A percentile compares a stretch with the other conserved stretches of the same genome.
phyloP scores from a whole-genome alignment of 2,329 filamentous ascomycete species.

The Aureobasidium uvarum region DNA sequence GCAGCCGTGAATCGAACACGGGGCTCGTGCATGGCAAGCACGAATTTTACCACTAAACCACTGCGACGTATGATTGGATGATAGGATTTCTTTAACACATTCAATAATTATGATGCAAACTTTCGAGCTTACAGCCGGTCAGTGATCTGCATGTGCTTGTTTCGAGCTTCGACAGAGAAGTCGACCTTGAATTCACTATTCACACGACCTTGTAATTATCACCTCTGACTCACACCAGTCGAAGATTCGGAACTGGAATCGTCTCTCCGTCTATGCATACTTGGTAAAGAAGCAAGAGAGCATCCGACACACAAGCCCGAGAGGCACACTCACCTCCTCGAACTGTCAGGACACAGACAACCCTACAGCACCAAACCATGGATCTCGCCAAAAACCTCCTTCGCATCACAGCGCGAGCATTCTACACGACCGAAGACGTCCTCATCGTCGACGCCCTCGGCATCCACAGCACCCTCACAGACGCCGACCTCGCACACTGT shows the following conservation, averaged over 20 bases:
- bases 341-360: background rate
- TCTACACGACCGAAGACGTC: conserved; percentile 82
- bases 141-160: background rate
- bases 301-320: background rate
- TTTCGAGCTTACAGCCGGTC: background rate
- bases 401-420: conserved; percentile 79
- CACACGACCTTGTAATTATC: background rate
- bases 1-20: conserved; percentile 27
- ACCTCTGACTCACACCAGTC: background rate
- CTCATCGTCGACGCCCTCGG: conserved; percentile 78
- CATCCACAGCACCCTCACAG: conserved; percentile 70
- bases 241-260: background rate
- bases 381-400: conserved; percentile 75
- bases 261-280: background rate
- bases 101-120: no score
- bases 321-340: background rate
- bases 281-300: background rate
- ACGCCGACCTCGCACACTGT: conserved; percentile 82
- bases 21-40: conserved; percentile 26
- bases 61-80: conserved; percentile 19
- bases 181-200: background rate
- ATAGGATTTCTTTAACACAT: no score
- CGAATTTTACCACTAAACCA: conserved; percentile 28
- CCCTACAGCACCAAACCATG: conserved; percentile 34
- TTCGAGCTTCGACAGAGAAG: conserved; percentile 9